phyloP scores from a whole-genome alignment of 139 green algal genomes.

The Volvox reticuliferus region DNA sequence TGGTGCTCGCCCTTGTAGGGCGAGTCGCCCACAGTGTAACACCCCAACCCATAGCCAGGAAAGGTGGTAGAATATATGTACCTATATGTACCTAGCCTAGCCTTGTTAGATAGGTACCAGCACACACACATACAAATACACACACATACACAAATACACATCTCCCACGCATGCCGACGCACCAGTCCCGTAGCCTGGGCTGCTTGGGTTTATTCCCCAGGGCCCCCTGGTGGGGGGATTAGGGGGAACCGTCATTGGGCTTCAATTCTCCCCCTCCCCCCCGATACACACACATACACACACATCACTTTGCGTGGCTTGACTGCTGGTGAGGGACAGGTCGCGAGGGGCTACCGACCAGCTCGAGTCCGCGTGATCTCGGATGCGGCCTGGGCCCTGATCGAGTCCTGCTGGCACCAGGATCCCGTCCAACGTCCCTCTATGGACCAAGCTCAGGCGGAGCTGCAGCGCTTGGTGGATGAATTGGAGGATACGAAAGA shows the following conservation, averaged over 20 bases:
- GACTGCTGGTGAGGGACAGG: not conserved
- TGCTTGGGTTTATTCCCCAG: too few species aligned
- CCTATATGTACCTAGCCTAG: too few species aligned
- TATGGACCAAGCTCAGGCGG: slow-evolving; percentile 6
- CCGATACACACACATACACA: not conserved
- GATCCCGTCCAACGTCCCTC: slow-evolving; percentile 15
- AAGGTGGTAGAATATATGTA: too few species aligned
- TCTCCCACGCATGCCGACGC: too few species aligned
- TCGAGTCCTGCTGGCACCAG: slow-evolving; percentile 17
- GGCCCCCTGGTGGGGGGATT: not conserved
- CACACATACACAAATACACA: too few species aligned
- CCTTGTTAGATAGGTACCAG: too few species aligned
- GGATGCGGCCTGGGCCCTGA: slow-evolving; percentile 7
- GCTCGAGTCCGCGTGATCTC: slow-evolving; percentile 1
- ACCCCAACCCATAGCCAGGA: too few species aligned
- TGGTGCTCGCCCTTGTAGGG: too few species aligned
- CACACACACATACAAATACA: too few species aligned
- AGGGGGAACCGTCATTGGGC: too few species aligned
- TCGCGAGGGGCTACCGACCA: slow-evolving; percentile 2
- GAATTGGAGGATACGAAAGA: not conserved
- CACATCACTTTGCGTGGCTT: not conserved
- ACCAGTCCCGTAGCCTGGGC: too few species aligned
- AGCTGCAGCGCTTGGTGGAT: not conserved
- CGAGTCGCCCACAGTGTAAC: too few species aligned
- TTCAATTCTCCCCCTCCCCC: not conserved